A percentile compares a stretch with the other conserved stretches of the same genome.
phyloP scores from a whole-genome alignment of 1,284 basidiomycete species.

The Cystobasidiaceae sp. region DNA sequence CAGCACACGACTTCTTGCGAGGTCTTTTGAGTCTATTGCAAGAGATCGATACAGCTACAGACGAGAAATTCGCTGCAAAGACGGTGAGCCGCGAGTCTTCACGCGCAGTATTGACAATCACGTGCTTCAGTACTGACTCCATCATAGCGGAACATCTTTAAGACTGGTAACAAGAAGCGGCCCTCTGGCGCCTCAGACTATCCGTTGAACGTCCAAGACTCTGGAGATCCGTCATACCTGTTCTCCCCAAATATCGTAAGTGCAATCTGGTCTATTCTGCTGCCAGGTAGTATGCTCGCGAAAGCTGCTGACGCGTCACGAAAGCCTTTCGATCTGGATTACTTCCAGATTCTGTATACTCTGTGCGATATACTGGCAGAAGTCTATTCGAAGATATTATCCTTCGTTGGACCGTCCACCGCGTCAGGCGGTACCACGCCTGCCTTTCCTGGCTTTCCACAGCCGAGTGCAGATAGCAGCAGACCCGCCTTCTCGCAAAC shows the following conservation, averaged over 20 bases:
- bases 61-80: constrained; percentile 72
- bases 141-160: constrained; percentile 26
- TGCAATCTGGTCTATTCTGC: neutral
- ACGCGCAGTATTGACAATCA: neutral
- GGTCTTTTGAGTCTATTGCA: constrained; percentile 63
- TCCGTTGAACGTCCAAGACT: constrained; percentile 30
- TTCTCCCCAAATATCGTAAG: constrained; percentile 60
- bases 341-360: constrained; percentile 75
- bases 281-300: neutral
- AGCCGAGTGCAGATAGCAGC: constrained; percentile 15
- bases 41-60: constrained; percentile 71
- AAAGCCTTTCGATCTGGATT: constrained; percentile 79
- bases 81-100: constrained; percentile 53
- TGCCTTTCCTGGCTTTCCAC: constrained; percentile 18
- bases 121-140: neutral
- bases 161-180: constrained; percentile 11
- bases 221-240: constrained; percentile 62
- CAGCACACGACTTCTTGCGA: constrained; percentile 68
- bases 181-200: constrained; percentile 25
- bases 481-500: neutral
- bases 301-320: neutral
- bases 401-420: constrained; percentile 56
- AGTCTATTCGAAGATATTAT: constrained; percentile 74
- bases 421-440: constrained; percentile 16
- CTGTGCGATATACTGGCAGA: constrained; percentile 79